These are phyloP conservation scores for Posidonia oceanica DNA, from an alignment of 116 monocot genomes.

Conservation along the genomic window DNA sequence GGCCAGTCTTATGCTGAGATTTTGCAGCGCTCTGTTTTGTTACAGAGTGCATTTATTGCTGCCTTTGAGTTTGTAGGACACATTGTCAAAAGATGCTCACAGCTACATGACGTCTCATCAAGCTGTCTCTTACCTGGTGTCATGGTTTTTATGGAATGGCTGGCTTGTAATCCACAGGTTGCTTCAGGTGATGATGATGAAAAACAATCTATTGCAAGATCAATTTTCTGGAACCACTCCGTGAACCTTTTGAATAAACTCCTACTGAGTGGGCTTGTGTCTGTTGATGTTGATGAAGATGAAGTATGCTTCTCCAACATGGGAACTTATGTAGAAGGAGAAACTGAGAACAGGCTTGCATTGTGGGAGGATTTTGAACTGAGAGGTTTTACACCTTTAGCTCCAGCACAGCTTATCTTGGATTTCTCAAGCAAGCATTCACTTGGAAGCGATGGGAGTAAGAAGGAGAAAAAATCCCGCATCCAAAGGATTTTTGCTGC, in stretches of 20 bases:
- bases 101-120: constrained; percentile 57
- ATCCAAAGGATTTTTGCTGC: constrained; percentile 84
- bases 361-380: constrained; percentile 96
- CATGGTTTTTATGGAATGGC: constrained; percentile 88
- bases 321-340: constrained; percentile 66
- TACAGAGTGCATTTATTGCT: constrained; percentile 85
- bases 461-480: constrained; percentile 64
- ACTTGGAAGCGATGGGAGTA: constrained; percentile 35
- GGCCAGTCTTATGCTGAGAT: constrained; percentile 89
- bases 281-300: constrained; percentile 43
- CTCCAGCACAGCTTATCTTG: constrained; percentile 81
- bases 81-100: constrained; percentile 56
- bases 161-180: constrained; percentile 76
- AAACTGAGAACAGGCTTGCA: constrained; percentile 70
- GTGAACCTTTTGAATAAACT: constrained; percentile 72
- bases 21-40: constrained; percentile 68
- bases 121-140: constrained; percentile 68
- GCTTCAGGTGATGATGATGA: constrained; percentile 56
- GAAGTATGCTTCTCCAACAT: constrained; percentile 70
- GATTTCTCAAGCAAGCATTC: constrained; percentile 75
- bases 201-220: constrained; percentile 57
- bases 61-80: constrained; percentile 74
- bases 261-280: constrained; percentile 34
- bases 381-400: constrained; percentile 80
- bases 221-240: constrained; percentile 78